Base-by-base conservation (phyloP, 148 eudicot species). In the Vaccinium myrtillus region DNA sequence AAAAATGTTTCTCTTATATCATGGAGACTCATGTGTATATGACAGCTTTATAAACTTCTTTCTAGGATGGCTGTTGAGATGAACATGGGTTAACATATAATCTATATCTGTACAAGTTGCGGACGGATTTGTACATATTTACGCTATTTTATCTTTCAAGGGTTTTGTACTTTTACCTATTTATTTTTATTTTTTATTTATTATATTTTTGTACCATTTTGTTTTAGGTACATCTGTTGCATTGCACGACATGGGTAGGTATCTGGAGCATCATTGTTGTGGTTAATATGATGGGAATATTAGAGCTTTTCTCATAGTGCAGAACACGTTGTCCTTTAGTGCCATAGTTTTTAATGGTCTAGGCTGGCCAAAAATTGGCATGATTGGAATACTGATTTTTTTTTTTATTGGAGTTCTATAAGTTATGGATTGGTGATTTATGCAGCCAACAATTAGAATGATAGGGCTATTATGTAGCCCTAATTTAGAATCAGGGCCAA, bases 21-120 rank as follows among this genome's bases (percentile, higher is more conserved):
- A 58, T 56, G 43, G 61, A 18, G 49, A 19, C 70, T 36, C 73
- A n/a, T n/a, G 70, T 59, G 53, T 59, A 80, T 39, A 80, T 79
- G 83, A 25, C 39, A 81, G 61, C 61, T 69, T 67, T 71, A 16
- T 69, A 67, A 46, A 13, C 76, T 48, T 81, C 23, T 15, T 12
- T 23, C 14, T 53, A 63, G 19, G 23, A n/a, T 46, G 3, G 56
- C 75, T 65, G 46, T 51, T 79, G 36, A 23, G 56, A 81, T 81
- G 46, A 67, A 55, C 59, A 81, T 50, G 53, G 73, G 25, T 67
- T 49, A 13, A 36, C 39, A 81, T 27, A 50, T n/a, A n/a, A n/a
- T n/a, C n/a, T n/a, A n/a, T 16, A 12, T 67, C 61, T 67, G 15
- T 67, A 81, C 30, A 25, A 43, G 8, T 49, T 16, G 14, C 10